Evolutionary conservation across 257 asterid species (phyloP).

Genomic region (Nyctanthes arbortristis): DNA sequence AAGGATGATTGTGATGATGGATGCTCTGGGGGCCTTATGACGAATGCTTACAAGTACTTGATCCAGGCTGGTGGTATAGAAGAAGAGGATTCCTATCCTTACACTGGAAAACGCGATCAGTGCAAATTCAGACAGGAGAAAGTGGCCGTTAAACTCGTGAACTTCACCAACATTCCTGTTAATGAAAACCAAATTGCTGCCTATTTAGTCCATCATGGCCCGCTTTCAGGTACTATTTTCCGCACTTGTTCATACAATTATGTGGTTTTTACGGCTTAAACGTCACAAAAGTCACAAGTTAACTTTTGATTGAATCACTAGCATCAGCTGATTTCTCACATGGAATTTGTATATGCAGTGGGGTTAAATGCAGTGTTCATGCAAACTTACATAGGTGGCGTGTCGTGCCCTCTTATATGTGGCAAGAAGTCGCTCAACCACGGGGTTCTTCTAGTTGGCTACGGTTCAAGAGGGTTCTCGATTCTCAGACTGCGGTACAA

Average conservation of each 20-base stretch:
- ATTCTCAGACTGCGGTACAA: constrained; percentile 62
- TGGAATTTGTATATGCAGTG: constrained; percentile 36
- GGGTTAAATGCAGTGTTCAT: constrained; percentile 81
- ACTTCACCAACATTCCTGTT: constrained; percentile 55
- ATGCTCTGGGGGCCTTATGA: constrained; percentile 85
- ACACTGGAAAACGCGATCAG: constrained; percentile 59
- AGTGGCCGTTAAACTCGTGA: constrained; percentile 50
- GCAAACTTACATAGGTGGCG: constrained; percentile 90
- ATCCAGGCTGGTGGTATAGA: constrained; percentile 77
- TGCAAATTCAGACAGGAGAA: constrained; percentile 60
- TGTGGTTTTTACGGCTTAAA: too few relatives aligned
- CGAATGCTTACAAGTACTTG: constrained; percentile 79
- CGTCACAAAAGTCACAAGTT: too few relatives aligned
- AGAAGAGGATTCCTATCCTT: constrained; percentile 65
- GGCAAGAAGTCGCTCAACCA: constrained; percentile 60
- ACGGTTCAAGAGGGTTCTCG: constrained; percentile 73
- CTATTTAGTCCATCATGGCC: constrained; percentile 66
- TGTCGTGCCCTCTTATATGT: constrained; percentile 79
- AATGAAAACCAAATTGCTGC: constrained; percentile 74
- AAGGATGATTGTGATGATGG: constrained; percentile 67
- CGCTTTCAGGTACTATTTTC: constrained; percentile 70
- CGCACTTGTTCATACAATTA: too few relatives aligned
- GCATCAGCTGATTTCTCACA: too few relatives aligned
- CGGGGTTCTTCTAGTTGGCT: constrained; percentile 80
- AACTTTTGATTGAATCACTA: too few relatives aligned